phyloP scores from a whole-genome alignment of 208 protist genomes.

The Kentomonas sorsogonicus region DNA sequence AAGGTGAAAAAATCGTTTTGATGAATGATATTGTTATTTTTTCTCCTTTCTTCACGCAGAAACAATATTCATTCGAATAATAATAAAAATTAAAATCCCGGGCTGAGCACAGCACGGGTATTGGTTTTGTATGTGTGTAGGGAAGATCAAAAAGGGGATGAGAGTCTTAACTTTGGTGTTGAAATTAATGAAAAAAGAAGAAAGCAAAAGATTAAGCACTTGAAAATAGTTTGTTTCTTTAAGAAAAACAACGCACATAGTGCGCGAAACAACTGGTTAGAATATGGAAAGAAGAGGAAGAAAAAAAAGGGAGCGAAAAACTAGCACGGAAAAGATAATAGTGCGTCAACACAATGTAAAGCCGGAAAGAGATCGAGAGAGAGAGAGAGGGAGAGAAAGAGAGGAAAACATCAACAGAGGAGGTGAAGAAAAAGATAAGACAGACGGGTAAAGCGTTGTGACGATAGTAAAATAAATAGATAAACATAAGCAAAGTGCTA shows the following conservation, averaged over 20 bases:
- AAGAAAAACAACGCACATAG: too few species aligned
- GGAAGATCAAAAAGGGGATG: background rate
- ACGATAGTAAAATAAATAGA: background rate
- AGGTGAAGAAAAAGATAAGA: slow-evolving; percentile 1
- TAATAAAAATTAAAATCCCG: background rate
- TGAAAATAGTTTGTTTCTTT: background rate
- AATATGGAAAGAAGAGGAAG: background rate
- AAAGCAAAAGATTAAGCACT: background rate
- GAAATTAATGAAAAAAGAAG: background rate
- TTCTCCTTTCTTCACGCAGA: background rate
- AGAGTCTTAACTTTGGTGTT: background rate
- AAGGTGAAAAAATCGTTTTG: background rate
- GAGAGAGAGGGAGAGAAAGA: slow-evolving; percentile 13
- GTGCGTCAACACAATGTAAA: background rate
- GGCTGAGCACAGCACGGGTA: too few species aligned
- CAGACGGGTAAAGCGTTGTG: background rate
- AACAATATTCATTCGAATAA: background rate
- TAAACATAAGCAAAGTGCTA: slow-evolving; percentile 4
- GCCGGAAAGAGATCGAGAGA: too few species aligned
- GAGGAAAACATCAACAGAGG: slow-evolving; percentile 6
- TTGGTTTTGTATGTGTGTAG: too few species aligned
- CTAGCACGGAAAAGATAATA: background rate
- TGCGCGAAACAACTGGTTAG: background rate
- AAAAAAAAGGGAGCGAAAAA: background rate
- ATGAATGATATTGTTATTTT: background rate